Evolutionary conservation across 768 basidiomycete genomes (phyloP).

Genomic region (Saitozyma podzolica): DNA sequence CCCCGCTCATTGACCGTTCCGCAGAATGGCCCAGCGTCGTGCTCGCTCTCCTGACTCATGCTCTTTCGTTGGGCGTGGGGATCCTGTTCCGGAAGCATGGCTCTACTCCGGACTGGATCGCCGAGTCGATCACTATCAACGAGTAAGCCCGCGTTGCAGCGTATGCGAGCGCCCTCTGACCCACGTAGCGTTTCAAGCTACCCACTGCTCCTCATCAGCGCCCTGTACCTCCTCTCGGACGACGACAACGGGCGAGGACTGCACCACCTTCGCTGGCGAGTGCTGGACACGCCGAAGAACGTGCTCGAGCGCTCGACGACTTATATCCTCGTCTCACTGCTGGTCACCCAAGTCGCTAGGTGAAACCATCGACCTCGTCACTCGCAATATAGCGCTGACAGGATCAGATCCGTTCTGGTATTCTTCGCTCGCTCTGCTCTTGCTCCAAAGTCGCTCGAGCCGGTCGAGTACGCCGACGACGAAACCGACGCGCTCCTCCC

Average conservation of each 20-base stretch:
- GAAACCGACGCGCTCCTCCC: not conserved
- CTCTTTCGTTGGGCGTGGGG: conserved; percentile 27
- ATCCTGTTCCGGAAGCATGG: conserved; percentile 24
- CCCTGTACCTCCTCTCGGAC: conserved; percentile 24
- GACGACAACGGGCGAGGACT: conserved; percentile 16
- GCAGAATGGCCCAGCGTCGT: conserved; percentile 45
- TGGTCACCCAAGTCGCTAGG: conserved; percentile 39
- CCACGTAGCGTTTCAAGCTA: conserved; percentile 36
- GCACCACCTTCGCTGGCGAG: conserved; percentile 42
- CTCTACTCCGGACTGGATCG: conserved; percentile 34
- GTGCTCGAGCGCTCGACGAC: conserved; percentile 28
- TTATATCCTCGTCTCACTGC: conserved; percentile 44
- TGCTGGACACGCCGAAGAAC: conserved; percentile 26
- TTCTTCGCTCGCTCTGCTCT: too few relatives aligned
- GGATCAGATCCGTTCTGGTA: too few relatives aligned
- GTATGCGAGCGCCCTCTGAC: too few relatives aligned
- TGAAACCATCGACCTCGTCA: conserved; percentile 13
- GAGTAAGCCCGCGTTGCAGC: conserved; percentile 27
- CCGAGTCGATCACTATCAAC: conserved; percentile 37
- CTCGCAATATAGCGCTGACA: too few relatives aligned
- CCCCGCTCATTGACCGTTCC: not conserved
- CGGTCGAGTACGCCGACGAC: not conserved
- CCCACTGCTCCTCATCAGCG: conserved; percentile 36
- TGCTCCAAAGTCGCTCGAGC: not conserved
- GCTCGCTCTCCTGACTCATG: conserved; percentile 37